Base-by-base conservation (phyloP, 495 filamentous ascomycete species). In the Penicilliopsis zonata region DNA sequence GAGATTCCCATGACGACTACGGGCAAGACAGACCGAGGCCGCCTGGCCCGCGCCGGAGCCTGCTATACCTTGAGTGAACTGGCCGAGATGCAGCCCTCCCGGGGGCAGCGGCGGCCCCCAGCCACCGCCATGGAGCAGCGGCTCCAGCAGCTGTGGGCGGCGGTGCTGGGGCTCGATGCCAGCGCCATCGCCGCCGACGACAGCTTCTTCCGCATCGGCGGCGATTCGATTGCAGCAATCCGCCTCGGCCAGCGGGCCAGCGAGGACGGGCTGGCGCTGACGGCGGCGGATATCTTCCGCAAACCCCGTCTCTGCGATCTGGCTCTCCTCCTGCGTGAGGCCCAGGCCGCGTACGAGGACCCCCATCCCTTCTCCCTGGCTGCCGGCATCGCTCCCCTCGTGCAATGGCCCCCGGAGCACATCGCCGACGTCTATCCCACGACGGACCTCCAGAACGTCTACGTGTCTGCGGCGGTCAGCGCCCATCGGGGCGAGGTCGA, bases 371-470 rank as follows among this genome's bases (percentile, higher is more conserved):
- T n/a, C n/a, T n/a, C n/a, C n/a, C n/a, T n/a, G n/a, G n/a, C n/a
- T n/a, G n/a, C n/a, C 36, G 63, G 9, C 30, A 66, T 6, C 24
- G 27, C 1, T 19, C 40, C 14, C 33, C 33, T 9, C 23, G 34
- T 10, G 8, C 13, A 5, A 9, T 34, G 10, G 13, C 28, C 59
- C 12, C 42, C 53, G n/a, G 39, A 45, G 8, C 30, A 18, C 5
- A n/a, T 24, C 6, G 21, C 44, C 0, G 48, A 78, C 44, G 45
- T 70, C 0, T 77, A 70, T 38, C 69, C 72, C 10, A 74, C 69
- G 46, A 72, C 66, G 0, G 59, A 72, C 9, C 42, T 76, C 4
- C 74, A 79, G 44, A 72, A 72, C 38, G 71, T 66, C 1, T 50
- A 76, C 8, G 59, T 74, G 46, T n/a, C 7, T 24, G 7, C 7